Percentiles rank a stretch among this genome's conserved stretches.
These are phyloP conservation scores for Pseudoscleropodium purum DNA, from an alignment of 225 moss, liverwort and hornwort genomes.

Conservation along the genomic window DNA sequence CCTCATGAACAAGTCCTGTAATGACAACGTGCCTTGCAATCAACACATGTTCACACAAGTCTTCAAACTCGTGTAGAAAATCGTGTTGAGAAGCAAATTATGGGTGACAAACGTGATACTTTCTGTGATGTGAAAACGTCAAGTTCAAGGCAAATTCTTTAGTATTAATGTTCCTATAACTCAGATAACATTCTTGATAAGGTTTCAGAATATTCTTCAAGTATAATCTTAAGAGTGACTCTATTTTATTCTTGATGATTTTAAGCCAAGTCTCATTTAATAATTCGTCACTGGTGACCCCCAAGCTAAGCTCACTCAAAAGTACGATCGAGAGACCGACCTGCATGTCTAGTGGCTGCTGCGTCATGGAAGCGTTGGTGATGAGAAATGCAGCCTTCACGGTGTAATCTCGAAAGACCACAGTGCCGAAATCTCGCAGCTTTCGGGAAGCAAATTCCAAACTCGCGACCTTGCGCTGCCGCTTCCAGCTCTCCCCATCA, in stretches of 20 bases:
- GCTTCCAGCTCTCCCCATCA: conserved; percentile 63
- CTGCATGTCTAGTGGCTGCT: conserved; percentile 50
- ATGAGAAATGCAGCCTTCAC: conserved; percentile 35
- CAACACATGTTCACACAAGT: not conserved
- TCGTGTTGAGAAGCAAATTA: not conserved
- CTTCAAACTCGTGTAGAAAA: not conserved
- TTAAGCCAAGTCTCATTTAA: not conserved
- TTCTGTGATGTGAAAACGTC: not conserved
- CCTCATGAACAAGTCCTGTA: conserved; percentile 29
- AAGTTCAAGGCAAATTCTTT: not conserved
- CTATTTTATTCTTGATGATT: not conserved
- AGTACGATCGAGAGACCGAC: not conserved
- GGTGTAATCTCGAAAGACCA: conserved; percentile 42
- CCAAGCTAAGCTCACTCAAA: not conserved
- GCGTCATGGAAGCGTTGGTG: not conserved
- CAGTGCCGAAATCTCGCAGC: conserved; percentile 49
- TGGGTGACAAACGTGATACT: not conserved
- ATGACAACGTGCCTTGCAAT: too few relatives aligned
- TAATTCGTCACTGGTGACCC: not conserved
- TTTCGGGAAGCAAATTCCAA: conserved; percentile 50
- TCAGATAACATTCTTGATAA: not conserved
- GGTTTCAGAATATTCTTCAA: not conserved
- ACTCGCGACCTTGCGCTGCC: conserved; percentile 66
- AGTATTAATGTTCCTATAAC: not conserved
- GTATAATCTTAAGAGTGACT: not conserved